phyloP scores from a whole-genome alignment of 208 protist species.

The Trypanosoma caninum region DNA sequence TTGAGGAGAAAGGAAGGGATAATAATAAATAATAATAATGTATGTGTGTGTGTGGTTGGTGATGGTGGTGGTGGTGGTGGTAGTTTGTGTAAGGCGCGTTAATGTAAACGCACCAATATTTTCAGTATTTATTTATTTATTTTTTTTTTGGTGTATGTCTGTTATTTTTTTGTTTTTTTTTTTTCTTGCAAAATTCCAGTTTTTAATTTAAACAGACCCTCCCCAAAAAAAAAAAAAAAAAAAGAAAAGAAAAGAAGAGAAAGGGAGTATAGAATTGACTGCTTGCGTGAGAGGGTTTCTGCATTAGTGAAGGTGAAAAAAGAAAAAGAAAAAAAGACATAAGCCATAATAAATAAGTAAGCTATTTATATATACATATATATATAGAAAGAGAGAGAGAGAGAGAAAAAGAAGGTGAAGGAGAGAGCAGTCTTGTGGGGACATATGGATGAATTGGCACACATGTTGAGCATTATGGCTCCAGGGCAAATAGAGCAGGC shows the following conservation, averaged over 20 bases:
- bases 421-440: background rate
- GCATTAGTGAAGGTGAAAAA: slow-evolving; percentile 3
- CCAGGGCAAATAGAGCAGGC: slow-evolving; percentile 27
- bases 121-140: background rate
- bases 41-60: background rate
- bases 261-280: no score
- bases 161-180: background rate
- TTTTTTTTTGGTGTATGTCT: background rate
- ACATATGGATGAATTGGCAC: slow-evolving; percentile 20
- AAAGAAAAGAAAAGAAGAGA: no score
- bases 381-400: slow-evolving; percentile 18
- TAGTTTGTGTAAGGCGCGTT: background rate
- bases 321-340: slow-evolving; percentile 19
- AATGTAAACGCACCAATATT: background rate
- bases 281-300: no score
- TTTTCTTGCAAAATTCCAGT: no score
- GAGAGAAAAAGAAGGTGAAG: slow-evolving; percentile 4
- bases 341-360: no score
- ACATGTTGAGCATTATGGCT: slow-evolving; percentile 16
- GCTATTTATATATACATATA: background rate
- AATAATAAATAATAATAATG: background rate
- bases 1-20: no score
- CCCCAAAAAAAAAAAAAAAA: no score
- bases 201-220: no score
- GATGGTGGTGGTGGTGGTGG: no score